Base-by-base conservation (phyloP, 1,139 yeast genomes). In the Lipomyces yarrowii region DNA sequence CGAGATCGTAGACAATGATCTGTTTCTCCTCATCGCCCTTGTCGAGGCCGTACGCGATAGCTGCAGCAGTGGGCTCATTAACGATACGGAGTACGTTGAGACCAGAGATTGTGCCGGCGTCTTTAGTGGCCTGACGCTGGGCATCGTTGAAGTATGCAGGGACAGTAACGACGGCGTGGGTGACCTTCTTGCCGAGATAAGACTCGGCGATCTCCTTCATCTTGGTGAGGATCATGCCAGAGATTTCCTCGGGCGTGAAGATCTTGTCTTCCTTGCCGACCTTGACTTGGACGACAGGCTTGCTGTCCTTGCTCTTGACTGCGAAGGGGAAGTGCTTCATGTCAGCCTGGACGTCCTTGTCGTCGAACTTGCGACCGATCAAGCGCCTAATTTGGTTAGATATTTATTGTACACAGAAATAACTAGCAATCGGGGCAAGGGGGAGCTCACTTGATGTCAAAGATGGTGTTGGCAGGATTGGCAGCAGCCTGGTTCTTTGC, bases 71-170 rank as follows among this genome's bases (percentile, higher is more conserved):
- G 71, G 98, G 98, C 84, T 93, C 98, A 80, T 93, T 93, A 73
- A 93, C 96, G 77, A 93, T 92, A 83, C 98, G 89, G 77, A 92
- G 85, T 68, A 93, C 96, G 76, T 90, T 91, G 77, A 93, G 86
- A 74, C 98, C 98, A 59, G 98, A 96, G 84, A 93, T 93, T 69
- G 91, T 85, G 83, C 98, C 98, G 64, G 98, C 98, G 80, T 92
- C 98, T 84, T 93, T 92, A 71, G 98, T 93, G 70, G 98, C 98
- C 81, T 93, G 98, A 84, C 98, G 89, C 83, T 93, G 98, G 67
- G 98, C 96, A 81, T 93, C 98, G 80, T 93, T 94, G 84, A 93
- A 93, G 82, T 93, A 93, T 65, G 98, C 98, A 66, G 98, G 98
- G 67, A 93, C 98, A 60, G 98, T 92, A 71, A 92, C 96, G 72